Percentiles rank a stretch among this genome's conserved stretches.
Conservation (phyloP, 1,284 basidiomycete genomes). For the Ceratobasidium sp. region DNA sequence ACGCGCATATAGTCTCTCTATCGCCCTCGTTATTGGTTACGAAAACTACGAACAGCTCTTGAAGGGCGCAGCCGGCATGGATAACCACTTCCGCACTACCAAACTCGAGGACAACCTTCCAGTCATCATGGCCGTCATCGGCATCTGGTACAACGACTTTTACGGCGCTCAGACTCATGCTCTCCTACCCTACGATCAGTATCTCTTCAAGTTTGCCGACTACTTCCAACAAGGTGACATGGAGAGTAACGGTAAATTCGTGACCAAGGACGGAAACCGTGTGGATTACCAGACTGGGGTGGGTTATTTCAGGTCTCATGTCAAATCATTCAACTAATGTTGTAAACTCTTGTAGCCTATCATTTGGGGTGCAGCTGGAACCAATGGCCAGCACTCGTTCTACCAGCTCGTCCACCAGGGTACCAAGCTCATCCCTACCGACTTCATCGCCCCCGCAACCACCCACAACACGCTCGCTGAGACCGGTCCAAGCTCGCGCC, state of each 20-base stretch:
- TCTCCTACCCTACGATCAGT: constrained; percentile 97
- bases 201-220: constrained; percentile 98
- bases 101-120: constrained; percentile 92
- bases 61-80: constrained; percentile 95
- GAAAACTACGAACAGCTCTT: constrained; percentile 93
- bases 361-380: constrained; percentile 98
- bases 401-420: constrained; percentile 98
- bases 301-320: constrained; percentile 49
- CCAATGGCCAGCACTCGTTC: constrained; percentile 99
- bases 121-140: constrained; percentile 88
- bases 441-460: constrained; percentile 95
- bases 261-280: constrained; percentile 91
- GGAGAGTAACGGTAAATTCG: constrained; percentile 98
- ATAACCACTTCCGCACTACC: constrained; percentile 91
- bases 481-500: constrained; percentile 69
- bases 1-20: constrained; percentile 68
- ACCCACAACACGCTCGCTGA: constrained; percentile 86
- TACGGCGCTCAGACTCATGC: constrained; percentile 95
- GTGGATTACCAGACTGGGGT: constrained; percentile 97
- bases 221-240: constrained; percentile 99
- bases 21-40: constrained; percentile 91
- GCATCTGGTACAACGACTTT: constrained; percentile 99
- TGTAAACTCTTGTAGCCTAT: constrained; percentile 69
- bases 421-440: constrained; percentile 90
- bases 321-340: constrained; percentile 19